Evolutionary conservation across 768 basidiomycete genomes (phyloP), one percentile per base, ranked within the genome.

Genomic region (Suillus clintonianus): DNA sequence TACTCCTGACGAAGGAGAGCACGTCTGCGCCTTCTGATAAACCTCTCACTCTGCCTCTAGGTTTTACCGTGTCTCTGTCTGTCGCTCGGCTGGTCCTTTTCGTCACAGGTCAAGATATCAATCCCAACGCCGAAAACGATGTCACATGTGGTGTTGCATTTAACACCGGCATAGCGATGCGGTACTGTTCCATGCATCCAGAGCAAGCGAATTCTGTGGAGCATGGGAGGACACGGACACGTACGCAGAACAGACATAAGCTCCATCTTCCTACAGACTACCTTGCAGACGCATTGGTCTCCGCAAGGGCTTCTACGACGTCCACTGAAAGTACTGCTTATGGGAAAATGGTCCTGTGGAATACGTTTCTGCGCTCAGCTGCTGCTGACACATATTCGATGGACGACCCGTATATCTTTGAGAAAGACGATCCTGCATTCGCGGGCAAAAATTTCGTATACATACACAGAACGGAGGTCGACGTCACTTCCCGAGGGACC

Each of bases 31-130:
- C 66, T 34, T 42, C 67, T 37, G 57, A 53, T 22, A 66, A 78
- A 32, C 70, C 79, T 5, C 72, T 80, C 57, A 67, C 72, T 37
- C 74, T 91, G 24, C 86, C 87, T 2, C 72, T 79, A 13, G 91
- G 92, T 2, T 66, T 89, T 36, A 79, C 82, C 7, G 68, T 82
- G 27, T 84, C 87, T 34, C 24, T 89, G 39, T 82, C 91, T 0
- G 66, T 95, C 50, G 84, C 82, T 1, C 84, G 85, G 41, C 77
- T 91, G 53, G 85, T 88, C 32, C 70, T 91, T 11, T 87, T 92
- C 62, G 71, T 94, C 58, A 91, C 92, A 8, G 86, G 89, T n/a
- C 84, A 84, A 41, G 95, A 97, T 72, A 82, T 95, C 60, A 93
- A 93, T 65, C 92, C 92, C 0, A 76, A 81, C 0, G 90, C 90